phyloP scores from a whole-genome alignment of 2,329 filamentous ascomycete genomes.

The Aspergillus sp. region DNA sequence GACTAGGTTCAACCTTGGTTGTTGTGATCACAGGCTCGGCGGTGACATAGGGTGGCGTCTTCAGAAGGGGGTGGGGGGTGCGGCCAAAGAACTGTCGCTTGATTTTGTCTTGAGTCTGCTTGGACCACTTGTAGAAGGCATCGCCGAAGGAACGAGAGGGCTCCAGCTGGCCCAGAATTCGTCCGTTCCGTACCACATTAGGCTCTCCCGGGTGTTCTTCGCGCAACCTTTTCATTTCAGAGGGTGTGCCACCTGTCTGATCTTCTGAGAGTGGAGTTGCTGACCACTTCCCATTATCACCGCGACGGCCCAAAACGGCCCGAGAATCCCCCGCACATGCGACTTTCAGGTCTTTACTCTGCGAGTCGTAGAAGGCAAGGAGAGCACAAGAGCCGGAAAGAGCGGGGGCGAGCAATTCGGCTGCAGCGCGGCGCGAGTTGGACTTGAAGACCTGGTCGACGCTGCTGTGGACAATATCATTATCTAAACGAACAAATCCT shows the following conservation, averaged over 20 bases:
- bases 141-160: slow-evolving; percentile 94
- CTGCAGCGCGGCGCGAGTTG: slow-evolving; percentile 85
- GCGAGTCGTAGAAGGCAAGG: slow-evolving; percentile 91
- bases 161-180: slow-evolving; percentile 87
- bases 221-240: slow-evolving; percentile 78
- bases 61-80: slow-evolving; percentile 71
- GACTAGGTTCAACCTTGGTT: slow-evolving; percentile 83
- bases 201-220: slow-evolving; percentile 87
- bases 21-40: slow-evolving; percentile 94
- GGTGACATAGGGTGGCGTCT: slow-evolving; percentile 94
- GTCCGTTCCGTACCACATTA: slow-evolving; percentile 81
- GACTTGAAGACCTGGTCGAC: slow-evolving; percentile 88
- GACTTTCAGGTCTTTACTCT: slow-evolving; percentile 82
- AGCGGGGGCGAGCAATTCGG: slow-evolving; percentile 87
- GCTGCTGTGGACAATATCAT: slow-evolving; percentile 92
- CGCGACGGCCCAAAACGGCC: slow-evolving; percentile 82
- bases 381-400: slow-evolving; percentile 96
- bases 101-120: slow-evolving; percentile 78
- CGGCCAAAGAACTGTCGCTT: slow-evolving; percentile 86
- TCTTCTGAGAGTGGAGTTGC: slow-evolving; percentile 88
- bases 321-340: slow-evolving; percentile 96
- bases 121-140: slow-evolving; percentile 93
- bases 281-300: slow-evolving; percentile 81
- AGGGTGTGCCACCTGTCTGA: slow-evolving; percentile 86
- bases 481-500: slow-evolving; percentile 82